A percentile compares a stretch with the other conserved stretches of the same genome.
phyloP scores from a whole-genome alignment of 1,284 basidiomycete species.

The Apiotrichum montevideense region DNA sequence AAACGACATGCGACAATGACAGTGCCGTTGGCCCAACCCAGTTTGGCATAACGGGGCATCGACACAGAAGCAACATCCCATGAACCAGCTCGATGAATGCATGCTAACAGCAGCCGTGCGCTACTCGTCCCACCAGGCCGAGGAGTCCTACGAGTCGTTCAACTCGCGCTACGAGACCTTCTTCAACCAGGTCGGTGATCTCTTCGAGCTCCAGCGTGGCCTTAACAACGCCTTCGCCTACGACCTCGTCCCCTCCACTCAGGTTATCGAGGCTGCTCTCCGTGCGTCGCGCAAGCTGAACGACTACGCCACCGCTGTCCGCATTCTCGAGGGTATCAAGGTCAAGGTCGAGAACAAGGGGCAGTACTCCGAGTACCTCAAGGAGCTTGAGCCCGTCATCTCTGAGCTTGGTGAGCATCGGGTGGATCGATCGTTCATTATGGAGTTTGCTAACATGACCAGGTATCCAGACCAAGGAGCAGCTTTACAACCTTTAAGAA shows the following conservation, averaged over 20 bases:
- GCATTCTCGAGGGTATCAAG: constrained; percentile 86
- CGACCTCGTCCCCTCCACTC: constrained; percentile 87
- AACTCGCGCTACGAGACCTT: constrained; percentile 88
- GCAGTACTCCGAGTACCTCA: constrained; percentile 84
- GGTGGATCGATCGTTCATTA: too few species aligned
- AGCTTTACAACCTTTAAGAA: constrained; percentile 42
- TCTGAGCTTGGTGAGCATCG: constrained; percentile 76
- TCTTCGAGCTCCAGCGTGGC: constrained; percentile 95
- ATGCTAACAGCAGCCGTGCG: constrained; percentile 26
- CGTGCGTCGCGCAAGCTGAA: constrained; percentile 85
- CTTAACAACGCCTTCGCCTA: constrained; percentile 99
- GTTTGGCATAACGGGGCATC: too few species aligned
- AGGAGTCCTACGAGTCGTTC: constrained; percentile 89
- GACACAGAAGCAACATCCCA: too few species aligned
- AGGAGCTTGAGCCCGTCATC: constrained; percentile 74
- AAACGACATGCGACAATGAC: too few species aligned
- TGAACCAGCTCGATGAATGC: too few species aligned
- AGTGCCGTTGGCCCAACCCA: too few species aligned
- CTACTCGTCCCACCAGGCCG: constrained; percentile 18
- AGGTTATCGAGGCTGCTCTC: constrained; percentile 84
- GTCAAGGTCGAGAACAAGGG: constrained; percentile 93
- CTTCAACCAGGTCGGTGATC: constrained; percentile 86
- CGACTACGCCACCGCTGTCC: constrained; percentile 93
- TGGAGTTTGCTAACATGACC: neutral
- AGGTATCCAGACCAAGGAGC: constrained; percentile 46